A percentile compares a stretch with the other conserved stretches of the same genome.
Conservation (phyloP, 345 rosid genomes). For the Eucalyptus globulus region DNA sequence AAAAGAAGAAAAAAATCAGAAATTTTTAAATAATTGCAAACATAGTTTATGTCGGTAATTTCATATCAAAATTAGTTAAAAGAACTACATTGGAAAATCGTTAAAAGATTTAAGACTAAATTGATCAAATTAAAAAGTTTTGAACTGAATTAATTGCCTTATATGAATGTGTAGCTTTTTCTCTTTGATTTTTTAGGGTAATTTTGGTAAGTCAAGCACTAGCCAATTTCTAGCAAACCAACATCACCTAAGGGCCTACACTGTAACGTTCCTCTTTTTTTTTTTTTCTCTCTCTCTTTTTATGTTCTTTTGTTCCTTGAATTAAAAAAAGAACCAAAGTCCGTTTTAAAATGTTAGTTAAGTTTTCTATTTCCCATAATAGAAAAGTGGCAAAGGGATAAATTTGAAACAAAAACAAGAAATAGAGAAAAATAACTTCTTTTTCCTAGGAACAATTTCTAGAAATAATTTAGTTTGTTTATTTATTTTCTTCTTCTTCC, state of each 20-base stretch:
- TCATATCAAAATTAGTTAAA: not conserved
- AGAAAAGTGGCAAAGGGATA: too few species aligned
- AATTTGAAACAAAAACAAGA: too few species aligned
- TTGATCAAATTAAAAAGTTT: not conserved
- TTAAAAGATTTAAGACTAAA: not conserved
- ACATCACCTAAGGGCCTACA: not conserved
- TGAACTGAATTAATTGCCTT: fast-evolving
- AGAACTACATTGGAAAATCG: fast-evolving
- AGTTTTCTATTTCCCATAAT: too few species aligned
- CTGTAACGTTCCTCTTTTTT: fast-evolving
- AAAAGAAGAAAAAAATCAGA: not conserved
- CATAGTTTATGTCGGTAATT: fast-evolving
- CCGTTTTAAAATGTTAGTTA: too few species aligned
- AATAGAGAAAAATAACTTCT: too few species aligned
- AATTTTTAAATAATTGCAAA: not conserved
- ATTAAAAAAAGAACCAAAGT: too few species aligned
- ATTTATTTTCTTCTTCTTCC: too few species aligned
- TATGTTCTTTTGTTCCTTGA: too few species aligned
- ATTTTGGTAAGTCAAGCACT: not conserved
- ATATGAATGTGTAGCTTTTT: not conserved
- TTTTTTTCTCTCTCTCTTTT: too few species aligned
- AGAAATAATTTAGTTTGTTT: too few species aligned
- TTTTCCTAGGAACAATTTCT: too few species aligned
- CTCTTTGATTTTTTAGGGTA: not conserved
- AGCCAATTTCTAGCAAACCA: not conserved